Evolutionary conservation across 345 rosid genomes (phyloP).

Genomic region (Citropsis articulata): DNA sequence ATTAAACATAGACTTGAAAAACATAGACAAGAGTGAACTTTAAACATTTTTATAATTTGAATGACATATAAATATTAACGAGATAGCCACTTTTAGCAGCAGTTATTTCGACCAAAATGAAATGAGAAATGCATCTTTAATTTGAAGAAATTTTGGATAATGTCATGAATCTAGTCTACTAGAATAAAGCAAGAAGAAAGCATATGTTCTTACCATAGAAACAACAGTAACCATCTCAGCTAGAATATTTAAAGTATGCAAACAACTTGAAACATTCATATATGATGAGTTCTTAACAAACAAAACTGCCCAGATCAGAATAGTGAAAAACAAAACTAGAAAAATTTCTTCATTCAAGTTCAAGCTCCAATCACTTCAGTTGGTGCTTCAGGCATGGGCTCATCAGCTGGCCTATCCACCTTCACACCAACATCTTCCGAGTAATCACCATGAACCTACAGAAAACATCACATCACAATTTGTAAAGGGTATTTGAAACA

Average conservation of each 20-base stretch:
- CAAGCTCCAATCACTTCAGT: conserved; percentile 51
- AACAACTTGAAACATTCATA: conserved; percentile 5
- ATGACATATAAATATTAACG: too few species aligned
- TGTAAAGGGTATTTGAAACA: background rate
- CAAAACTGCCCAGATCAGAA: background rate
- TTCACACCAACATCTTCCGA: conserved; percentile 62
- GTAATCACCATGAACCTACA: too few species aligned
- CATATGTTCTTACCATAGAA: conserved; percentile 6
- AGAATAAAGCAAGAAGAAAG: background rate
- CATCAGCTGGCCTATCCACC: conserved; percentile 76
- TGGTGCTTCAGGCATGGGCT: conserved; percentile 40
- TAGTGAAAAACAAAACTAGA: background rate
- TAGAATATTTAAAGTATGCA: background rate
- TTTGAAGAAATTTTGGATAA: too few species aligned
- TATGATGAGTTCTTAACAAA: background rate
- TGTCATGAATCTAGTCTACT: too few species aligned
- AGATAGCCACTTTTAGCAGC: too few species aligned
- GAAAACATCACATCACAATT: conserved; percentile 21
- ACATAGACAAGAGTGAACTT: too few species aligned
- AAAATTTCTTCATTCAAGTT: conserved; percentile 23
- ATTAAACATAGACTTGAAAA: too few species aligned
- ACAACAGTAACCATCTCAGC: background rate
- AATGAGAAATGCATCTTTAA: too few species aligned
- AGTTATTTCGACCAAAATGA: too few species aligned
- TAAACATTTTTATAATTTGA: too few species aligned